Conservation (phyloP, 2,329 filamentous ascomycete species). For the Pseudovirgaria hyperparasitica region DNA sequence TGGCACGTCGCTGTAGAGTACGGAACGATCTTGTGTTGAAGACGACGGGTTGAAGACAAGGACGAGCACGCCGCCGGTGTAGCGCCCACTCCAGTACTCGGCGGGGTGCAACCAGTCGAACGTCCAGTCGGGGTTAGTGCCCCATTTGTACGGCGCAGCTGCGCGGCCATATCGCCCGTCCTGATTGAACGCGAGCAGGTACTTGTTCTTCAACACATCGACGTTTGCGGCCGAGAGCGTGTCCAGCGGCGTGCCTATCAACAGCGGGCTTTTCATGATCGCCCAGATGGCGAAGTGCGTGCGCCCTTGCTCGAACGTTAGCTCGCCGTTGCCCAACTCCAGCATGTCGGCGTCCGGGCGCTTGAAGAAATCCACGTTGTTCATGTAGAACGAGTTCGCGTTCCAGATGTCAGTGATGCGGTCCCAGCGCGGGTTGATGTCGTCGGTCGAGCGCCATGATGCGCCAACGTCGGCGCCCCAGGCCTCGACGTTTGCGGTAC, state of each 20-base stretch:
- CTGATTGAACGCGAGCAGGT: conserved; percentile 33
- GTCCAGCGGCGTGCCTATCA: conserved; percentile 28
- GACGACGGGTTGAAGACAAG: conserved; percentile 15
- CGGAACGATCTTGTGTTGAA: conserved; percentile 6
- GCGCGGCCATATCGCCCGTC: conserved; percentile 28
- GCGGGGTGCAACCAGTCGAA: conserved; percentile 28
- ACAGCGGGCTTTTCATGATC: conserved; percentile 32
- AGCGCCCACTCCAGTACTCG: conserved; percentile 16
- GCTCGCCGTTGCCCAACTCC: conserved; percentile 26
- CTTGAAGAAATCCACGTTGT: conserved; percentile 25
- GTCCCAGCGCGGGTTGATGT: conserved; percentile 22
- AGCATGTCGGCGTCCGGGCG: conserved; percentile 33
- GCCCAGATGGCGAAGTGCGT: conserved; percentile 36
- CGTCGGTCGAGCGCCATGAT: conserved; percentile 22
- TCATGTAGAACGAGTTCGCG: conserved; percentile 20
- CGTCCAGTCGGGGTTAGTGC: conserved; percentile 36
- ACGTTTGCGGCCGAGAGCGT: conserved; percentile 26
- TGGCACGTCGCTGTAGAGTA: conserved; percentile 12
- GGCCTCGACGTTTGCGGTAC: conserved; percentile 17
- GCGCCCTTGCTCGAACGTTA: conserved; percentile 25
- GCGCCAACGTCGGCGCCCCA: conserved; percentile 23
- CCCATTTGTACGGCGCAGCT: conserved; percentile 31
- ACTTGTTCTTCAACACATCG: conserved; percentile 25
- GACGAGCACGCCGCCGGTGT: conserved; percentile 12
- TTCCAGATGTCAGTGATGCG: conserved; percentile 26